phyloP scores from a whole-genome alignment of 257 asterid genomes.

The Fraxinus cuspidata region DNA sequence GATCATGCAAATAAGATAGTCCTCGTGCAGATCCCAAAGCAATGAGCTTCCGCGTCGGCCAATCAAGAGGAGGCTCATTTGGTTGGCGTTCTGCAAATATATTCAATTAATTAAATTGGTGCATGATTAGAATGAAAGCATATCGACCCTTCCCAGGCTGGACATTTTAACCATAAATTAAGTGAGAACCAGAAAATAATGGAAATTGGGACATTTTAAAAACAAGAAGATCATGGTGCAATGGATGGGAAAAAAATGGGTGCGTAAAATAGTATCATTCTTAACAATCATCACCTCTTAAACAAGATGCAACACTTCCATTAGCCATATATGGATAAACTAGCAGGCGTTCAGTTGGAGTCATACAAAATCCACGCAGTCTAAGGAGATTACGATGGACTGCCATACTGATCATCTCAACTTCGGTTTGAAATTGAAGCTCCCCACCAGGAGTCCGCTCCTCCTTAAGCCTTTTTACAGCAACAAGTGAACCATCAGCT shows the following conservation, averaged over 20 bases:
- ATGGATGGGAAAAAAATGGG: not conserved
- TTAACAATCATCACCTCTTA: constrained; percentile 41
- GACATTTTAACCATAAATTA: not conserved
- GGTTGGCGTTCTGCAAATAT: constrained; percentile 47
- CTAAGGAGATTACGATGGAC: constrained; percentile 59
- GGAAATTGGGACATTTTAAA: not conserved
- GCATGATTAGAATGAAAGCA: not conserved
- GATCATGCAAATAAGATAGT: constrained; percentile 56
- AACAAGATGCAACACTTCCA: constrained; percentile 62
- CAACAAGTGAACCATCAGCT: constrained; percentile 56
- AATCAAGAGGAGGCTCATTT: constrained; percentile 49
- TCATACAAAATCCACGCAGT: constrained; percentile 57
- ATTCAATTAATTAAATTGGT: not conserved
- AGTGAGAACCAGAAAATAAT: not conserved
- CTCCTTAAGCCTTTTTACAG: constrained; percentile 58
- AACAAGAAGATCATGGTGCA: not conserved
- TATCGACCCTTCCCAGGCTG: not conserved
- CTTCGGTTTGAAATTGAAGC: constrained; percentile 64
- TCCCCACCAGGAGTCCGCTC: constrained; percentile 64
- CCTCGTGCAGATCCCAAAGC: constrained; percentile 60
- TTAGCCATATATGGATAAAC: constrained; percentile 63
- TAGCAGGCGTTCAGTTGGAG: constrained; percentile 56
- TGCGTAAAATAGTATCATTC: not conserved
- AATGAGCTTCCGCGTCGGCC: constrained; percentile 55
- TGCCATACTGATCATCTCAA: constrained; percentile 64